Evolutionary conservation across 176 grass and related monocot species (phyloP).

Genomic region (Avena sativa): DNA sequence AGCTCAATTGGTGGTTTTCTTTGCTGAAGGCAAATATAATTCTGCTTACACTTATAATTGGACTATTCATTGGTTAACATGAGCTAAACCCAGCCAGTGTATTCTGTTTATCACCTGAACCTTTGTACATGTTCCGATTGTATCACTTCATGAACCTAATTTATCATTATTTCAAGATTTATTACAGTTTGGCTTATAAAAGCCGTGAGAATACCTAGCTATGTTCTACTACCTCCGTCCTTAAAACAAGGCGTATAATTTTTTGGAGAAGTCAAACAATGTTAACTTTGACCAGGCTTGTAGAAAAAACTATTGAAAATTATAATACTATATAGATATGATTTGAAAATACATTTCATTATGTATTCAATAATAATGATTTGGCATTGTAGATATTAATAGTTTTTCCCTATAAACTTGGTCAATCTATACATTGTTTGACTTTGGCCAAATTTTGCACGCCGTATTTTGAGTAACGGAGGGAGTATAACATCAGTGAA

Average conservation of each 20-base stretch:
- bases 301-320: no score
- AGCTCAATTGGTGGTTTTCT: not conserved
- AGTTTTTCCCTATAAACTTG: no score
- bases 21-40: not conserved
- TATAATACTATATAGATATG: no score
- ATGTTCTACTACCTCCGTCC: not conserved
- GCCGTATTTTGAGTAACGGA: no score
- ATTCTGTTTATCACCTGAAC: not conserved
- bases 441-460: no score
- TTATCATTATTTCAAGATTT: not conserved
- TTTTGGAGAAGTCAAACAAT: no score
- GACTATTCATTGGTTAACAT: not conserved
- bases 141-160: not conserved
- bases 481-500: not conserved
- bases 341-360: no score
- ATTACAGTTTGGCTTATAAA: not conserved
- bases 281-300: no score
- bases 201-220: not conserved
- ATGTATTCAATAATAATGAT: no score
- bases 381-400: no score
- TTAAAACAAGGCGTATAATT: no score
- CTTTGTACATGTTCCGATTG: not conserved
- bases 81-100: not conserved
- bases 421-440: no score
- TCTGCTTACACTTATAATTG: not conserved